phyloP scores from a whole-genome alignment of 1,284 basidiomycete genomes.

The Boletus smithii region DNA sequence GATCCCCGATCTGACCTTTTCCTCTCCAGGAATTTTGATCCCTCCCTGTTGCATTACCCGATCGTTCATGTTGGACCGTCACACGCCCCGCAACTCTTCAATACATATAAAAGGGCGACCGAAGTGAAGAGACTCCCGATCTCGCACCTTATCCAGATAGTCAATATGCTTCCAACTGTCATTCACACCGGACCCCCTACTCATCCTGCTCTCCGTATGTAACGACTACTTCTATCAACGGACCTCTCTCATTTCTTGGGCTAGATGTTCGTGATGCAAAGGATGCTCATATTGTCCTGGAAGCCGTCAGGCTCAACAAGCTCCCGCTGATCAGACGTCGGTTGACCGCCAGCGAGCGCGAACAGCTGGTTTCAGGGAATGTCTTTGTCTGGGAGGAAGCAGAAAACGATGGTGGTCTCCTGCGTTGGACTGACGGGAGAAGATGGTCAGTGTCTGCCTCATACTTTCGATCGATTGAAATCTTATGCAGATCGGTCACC shows the following conservation, averaged over 20 bases:
- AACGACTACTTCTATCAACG: not conserved
- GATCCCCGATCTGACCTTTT: slow-evolving; percentile 23
- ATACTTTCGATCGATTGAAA: not conserved
- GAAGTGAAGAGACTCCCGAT: slow-evolving; percentile 3
- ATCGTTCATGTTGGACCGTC: slow-evolving; percentile 13
- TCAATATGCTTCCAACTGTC: slow-evolving; percentile 17
- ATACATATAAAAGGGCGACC: slow-evolving; percentile 27
- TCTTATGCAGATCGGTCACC: slow-evolving; percentile 2
- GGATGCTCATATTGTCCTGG: slow-evolving; percentile 66
- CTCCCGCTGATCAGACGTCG: slow-evolving; percentile 69
- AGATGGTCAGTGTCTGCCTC: slow-evolving; percentile 49
- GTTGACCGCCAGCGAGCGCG: slow-evolving; percentile 62
- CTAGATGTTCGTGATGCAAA: slow-evolving; percentile 70
- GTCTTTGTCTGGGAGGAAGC: slow-evolving; percentile 83
- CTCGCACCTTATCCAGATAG: slow-evolving; percentile 4
- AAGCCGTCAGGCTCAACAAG: slow-evolving; percentile 67
- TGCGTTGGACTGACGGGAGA: slow-evolving; percentile 75
- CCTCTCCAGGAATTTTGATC: slow-evolving; percentile 13
- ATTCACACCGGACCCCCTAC: slow-evolving; percentile 37
- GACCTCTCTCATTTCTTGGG: slow-evolving; percentile 12
- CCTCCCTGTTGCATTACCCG: slow-evolving; percentile 17
- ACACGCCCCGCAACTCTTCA: slow-evolving; percentile 16
- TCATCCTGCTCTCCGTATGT: slow-evolving; percentile 58
- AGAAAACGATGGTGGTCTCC: slow-evolving; percentile 69
- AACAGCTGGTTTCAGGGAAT: slow-evolving; percentile 64